Percentiles rank a stretch among this genome's conserved stretches.
These are phyloP conservation scores for Candida maesae DNA, from an alignment of 805 yeast species.

Conservation along the genomic window DNA sequence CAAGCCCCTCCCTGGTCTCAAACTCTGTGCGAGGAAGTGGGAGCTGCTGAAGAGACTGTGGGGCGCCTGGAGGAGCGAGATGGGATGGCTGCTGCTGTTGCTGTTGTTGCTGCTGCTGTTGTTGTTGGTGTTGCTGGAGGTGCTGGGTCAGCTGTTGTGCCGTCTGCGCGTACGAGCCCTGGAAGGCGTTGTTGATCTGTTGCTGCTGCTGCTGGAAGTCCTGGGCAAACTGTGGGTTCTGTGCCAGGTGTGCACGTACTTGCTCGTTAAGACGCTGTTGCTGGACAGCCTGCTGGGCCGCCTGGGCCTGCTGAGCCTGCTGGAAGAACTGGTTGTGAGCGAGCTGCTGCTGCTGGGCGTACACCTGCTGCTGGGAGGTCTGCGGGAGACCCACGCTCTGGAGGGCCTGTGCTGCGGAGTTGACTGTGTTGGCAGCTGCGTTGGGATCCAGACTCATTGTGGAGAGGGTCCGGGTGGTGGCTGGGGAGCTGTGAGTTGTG, in stretches of 20 bases:
- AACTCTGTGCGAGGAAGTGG: conserved; percentile 27
- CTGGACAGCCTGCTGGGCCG: background rate
- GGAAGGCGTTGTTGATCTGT: conserved; percentile 13
- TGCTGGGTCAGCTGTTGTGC: conserved; percentile 23
- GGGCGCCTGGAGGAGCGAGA: conserved; percentile 11
- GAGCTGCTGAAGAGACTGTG: conserved; percentile 21
- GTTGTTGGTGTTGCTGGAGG: conserved; percentile 18
- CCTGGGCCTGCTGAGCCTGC: conserved; percentile 5
- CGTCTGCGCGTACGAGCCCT: conserved; percentile 9
- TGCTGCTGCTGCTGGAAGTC: conserved; percentile 15
- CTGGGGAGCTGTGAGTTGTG: no score
- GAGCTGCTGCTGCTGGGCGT: conserved; percentile 22
- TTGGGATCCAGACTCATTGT: conserved; percentile 20
- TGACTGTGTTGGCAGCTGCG: conserved; percentile 12
- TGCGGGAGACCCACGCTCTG: conserved; percentile 23
- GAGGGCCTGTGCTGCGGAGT: conserved; percentile 14
- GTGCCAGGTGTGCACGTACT: conserved; percentile 14
- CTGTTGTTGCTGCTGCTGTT: conserved; percentile 21
- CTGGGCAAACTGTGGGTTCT: conserved; percentile 5
- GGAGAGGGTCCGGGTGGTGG: no score
- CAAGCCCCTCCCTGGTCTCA: conserved; percentile 21
- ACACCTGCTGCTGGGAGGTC: conserved; percentile 10
- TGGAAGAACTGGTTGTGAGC: conserved; percentile 16
- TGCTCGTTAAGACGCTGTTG: conserved; percentile 21
- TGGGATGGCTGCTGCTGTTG: conserved; percentile 16